phyloP scores from a whole-genome alignment of 1,284 basidiomycete species.

The Boletellus deceptivus region DNA sequence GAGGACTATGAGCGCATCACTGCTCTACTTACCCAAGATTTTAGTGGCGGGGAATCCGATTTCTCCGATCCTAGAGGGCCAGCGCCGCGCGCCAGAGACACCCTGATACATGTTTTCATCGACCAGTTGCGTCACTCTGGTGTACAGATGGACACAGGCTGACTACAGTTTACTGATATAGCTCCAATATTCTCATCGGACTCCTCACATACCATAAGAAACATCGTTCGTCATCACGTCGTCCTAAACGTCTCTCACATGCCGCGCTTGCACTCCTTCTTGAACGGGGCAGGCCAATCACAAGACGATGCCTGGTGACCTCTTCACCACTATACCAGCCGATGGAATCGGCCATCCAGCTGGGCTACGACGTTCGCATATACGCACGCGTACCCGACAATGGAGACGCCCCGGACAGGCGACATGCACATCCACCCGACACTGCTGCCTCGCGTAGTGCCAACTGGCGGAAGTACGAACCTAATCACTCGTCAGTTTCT shows the following conservation, averaged over 20 bases:
- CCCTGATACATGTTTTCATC: constrained; percentile 78
- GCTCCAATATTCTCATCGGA: constrained; percentile 83
- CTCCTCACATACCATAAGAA: constrained; percentile 63
- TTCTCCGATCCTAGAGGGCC: constrained; percentile 48
- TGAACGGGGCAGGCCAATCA: constrained; percentile 68
- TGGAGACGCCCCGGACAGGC: constrained; percentile 57
- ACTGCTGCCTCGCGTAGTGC: constrained; percentile 8
- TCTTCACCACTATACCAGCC: constrained; percentile 83
- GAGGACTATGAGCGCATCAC: constrained; percentile 49
- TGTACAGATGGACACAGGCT: constrained; percentile 4
- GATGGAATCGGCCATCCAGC: constrained; percentile 67
- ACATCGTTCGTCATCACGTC: constrained; percentile 39
- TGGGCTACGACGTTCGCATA: constrained; percentile 80
- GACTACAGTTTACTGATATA: constrained; percentile 27
- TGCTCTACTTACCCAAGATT: constrained; percentile 43
- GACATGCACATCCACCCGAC: constrained; percentile 16
- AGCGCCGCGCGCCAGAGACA: constrained; percentile 47
- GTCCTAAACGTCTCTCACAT: constrained; percentile 56
- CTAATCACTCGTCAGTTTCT: not conserved
- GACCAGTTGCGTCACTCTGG: constrained; percentile 63
- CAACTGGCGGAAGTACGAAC: constrained; percentile 26
- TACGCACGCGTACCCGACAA: constrained; percentile 76
- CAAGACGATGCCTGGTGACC: constrained; percentile 71
- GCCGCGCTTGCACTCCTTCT: constrained; percentile 68
- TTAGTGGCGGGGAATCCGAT: constrained; percentile 36